Percentiles rank a stretch among this genome's conserved stretches.
phyloP scores from a whole-genome alignment of 1,139 yeast genomes.

The Saccharomyces uvarum region DNA sequence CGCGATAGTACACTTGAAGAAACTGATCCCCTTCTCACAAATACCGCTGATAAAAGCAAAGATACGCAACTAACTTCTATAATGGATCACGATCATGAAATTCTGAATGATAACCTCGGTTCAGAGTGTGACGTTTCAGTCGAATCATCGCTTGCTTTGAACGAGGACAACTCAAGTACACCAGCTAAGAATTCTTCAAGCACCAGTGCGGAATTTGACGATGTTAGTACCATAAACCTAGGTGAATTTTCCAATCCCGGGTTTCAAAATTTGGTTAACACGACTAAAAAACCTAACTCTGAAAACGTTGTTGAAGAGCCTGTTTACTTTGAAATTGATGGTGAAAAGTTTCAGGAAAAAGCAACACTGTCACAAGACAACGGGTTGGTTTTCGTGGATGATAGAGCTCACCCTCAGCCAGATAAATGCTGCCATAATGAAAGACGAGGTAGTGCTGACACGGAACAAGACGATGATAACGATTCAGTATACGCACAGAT shows the following conservation, averaged over 20 bases:
- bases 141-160: background rate
- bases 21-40: background rate
- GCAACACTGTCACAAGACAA: conserved; percentile 16
- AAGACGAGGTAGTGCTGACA: background rate
- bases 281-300: background rate
- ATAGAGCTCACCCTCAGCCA: background rate
- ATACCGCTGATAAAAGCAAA: background rate
- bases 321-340: conserved; percentile 20
- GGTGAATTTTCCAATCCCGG: background rate
- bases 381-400: conserved; percentile 12
- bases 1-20: background rate
- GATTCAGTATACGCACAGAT: conserved; percentile 2
- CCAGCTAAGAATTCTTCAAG: background rate
- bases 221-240: background rate
- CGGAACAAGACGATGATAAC: background rate
- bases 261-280: background rate
- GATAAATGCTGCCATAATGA: background rate
- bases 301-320: background rate
- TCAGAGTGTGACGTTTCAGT: background rate
- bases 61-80: background rate
- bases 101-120: background rate
- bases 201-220: background rate
- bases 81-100: background rate
- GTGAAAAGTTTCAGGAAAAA: conserved; percentile 13
- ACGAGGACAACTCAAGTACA: background rate